A percentile compares a stretch with the other conserved stretches of the same genome.
Conservation (phyloP, 441 rosid genomes). For the Croton setiger region DNA sequence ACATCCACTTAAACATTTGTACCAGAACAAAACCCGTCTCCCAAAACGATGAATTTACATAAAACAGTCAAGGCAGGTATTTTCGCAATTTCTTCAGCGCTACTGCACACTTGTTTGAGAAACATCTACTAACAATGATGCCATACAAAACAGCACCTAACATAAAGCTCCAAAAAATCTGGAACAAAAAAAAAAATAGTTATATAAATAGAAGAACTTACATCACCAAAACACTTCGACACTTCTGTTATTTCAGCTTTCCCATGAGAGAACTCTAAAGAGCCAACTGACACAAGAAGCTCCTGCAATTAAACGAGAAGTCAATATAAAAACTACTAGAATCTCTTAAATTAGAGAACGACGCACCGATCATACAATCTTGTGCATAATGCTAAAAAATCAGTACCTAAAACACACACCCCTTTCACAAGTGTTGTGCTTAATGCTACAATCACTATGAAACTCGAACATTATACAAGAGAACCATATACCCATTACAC, state of each 20-base stretch:
- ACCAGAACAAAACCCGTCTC: not conserved
- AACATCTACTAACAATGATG: too few relatives aligned
- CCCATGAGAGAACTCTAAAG: conserved; percentile 66
- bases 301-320: conserved; percentile 39
- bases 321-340: not conserved
- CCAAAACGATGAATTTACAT: not conserved
- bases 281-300: conserved; percentile 53
- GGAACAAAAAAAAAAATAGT: not conserved
- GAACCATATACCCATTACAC: too few relatives aligned
- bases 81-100: not conserved
- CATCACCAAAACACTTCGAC: conserved; percentile 72
- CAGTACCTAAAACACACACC: too few relatives aligned
- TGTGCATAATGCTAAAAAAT: not conserved
- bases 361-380: not conserved
- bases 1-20: not conserved
- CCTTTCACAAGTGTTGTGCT: too few relatives aligned
- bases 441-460: too few relatives aligned
- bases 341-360: not conserved
- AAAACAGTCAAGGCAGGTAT: not conserved
- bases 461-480: too few relatives aligned
- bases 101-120: not conserved
- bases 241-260: conserved; percentile 71
- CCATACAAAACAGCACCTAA: not conserved
- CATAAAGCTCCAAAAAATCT: too few relatives aligned
- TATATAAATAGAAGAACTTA: conserved; percentile 32